Percentiles rank a stretch among this genome's conserved stretches.
Evolutionary conservation across 805 yeast species (phyloP).

Genomic region (Candida palmyrensis): DNA sequence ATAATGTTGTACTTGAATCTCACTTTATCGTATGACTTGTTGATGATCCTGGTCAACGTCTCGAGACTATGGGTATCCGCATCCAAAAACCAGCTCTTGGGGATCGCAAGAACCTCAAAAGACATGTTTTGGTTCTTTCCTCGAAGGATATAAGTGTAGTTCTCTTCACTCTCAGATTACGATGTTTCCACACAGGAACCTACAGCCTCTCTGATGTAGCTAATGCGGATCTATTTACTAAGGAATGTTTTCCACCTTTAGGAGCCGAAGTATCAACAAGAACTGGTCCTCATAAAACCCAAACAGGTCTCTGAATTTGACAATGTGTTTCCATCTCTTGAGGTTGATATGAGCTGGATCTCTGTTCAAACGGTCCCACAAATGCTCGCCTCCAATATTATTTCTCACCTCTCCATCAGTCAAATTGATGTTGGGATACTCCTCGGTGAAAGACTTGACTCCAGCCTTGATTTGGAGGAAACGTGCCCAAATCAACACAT

Average conservation of each 20-base stretch:
- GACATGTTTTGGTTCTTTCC: not conserved
- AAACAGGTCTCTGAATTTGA: constrained; percentile 30
- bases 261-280: constrained; percentile 28
- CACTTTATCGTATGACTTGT: constrained; percentile 47
- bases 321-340: constrained; percentile 39
- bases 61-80: constrained; percentile 5
- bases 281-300: constrained; percentile 37
- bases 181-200: too few species aligned
- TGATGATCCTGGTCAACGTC: constrained; percentile 29
- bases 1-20: constrained; percentile 40
- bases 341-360: constrained; percentile 27
- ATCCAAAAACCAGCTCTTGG: constrained; percentile 1
- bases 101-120: constrained; percentile 2
- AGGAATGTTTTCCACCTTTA: constrained; percentile 25
- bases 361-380: constrained; percentile 35
- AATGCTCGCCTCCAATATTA: constrained; percentile 33
- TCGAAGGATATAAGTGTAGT: too few species aligned
- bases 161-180: too few species aligned
- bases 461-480: constrained; percentile 1
- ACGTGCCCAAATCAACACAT: constrained; percentile 33
- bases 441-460: constrained; percentile 9
- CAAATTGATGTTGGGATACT: constrained; percentile 14
- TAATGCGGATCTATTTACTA: constrained; percentile 3
- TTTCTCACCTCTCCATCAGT: constrained; percentile 12
- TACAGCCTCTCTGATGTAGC: too few species aligned